Evolutionary conservation across 345 rosid species (phyloP).

Genomic region (Acer saccharum): DNA sequence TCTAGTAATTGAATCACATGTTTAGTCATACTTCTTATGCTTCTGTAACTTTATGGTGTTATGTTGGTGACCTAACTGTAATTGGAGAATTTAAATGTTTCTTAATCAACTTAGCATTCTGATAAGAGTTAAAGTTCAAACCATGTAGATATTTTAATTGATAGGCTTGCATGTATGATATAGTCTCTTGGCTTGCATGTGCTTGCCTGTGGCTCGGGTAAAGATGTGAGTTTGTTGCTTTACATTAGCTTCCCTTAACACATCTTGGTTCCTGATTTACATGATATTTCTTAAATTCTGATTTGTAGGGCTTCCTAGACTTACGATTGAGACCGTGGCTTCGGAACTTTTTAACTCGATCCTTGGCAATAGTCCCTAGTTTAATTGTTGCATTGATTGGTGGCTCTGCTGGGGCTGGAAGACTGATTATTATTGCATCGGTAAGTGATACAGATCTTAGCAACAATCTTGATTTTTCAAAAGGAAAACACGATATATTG

Average conservation of each 20-base stretch:
- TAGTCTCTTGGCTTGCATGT: background rate
- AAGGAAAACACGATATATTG: constrained; percentile 1
- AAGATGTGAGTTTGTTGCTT: background rate
- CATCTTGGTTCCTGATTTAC: constrained; percentile 2
- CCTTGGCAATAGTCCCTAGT: constrained; percentile 93
- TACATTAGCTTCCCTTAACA: background rate
- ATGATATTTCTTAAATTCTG: background rate
- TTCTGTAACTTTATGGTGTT: too few species aligned
- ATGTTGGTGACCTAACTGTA: too few species aligned
- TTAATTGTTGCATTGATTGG: constrained; percentile 84
- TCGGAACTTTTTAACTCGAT: constrained; percentile 79
- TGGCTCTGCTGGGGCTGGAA: constrained; percentile 92
- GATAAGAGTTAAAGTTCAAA: background rate
- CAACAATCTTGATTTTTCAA: background rate
- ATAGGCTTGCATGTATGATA: background rate
- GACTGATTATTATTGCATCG: constrained; percentile 90
- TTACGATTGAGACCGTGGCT: constrained; percentile 79
- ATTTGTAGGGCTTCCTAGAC: constrained; percentile 74
- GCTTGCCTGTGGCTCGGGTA: background rate
- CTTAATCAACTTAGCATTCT: background rate
- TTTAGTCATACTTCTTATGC: too few species aligned
- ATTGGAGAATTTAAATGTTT: background rate
- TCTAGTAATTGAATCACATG: too few species aligned
- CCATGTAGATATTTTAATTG: background rate
- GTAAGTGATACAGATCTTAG: constrained; percentile 28